These are phyloP conservation scores for Epithemia pelagica DNA, from an alignment of 108 stramenopile genomes.

Conservation along the genomic window DNA sequence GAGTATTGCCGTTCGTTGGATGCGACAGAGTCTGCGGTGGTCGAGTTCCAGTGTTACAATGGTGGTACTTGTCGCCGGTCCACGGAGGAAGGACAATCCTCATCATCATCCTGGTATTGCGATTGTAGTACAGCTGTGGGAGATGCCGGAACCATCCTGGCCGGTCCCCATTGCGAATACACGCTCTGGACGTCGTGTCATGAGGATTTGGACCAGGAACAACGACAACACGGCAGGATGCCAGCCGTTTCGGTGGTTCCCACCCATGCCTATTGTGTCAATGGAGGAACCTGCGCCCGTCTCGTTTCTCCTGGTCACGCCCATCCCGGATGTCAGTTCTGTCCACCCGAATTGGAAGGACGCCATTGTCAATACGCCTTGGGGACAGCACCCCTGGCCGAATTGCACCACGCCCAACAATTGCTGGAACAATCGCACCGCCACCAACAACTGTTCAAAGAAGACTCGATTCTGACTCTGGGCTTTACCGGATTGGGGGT, in stretches of 20 bases:
- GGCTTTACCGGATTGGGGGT: neutral
- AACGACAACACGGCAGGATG: slow-evolving; percentile 4
- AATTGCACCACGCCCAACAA: neutral
- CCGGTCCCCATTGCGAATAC: slow-evolving; percentile 5
- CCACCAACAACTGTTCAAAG: neutral
- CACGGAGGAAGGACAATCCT: neutral
- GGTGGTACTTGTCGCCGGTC: neutral
- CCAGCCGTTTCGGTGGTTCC: too few species aligned
- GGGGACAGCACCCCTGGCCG: slow-evolving; percentile 6
- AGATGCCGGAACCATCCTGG: neutral
- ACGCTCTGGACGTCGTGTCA: neutral
- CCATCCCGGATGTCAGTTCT: neutral
- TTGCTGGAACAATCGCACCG: neutral
- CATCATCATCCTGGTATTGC: neutral
- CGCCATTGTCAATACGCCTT: slow-evolving; percentile 14
- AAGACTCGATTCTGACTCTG: neutral
- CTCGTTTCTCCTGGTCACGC: neutral
- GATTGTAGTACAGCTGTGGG: slow-evolving; percentile 1
- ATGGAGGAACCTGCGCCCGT: slow-evolving; percentile 4
- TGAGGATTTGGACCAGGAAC: too few species aligned
- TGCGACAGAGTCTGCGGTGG: neutral
- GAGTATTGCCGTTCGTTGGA: neutral
- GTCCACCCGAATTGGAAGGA: slow-evolving; percentile 5
- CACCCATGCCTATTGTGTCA: slow-evolving; percentile 9
- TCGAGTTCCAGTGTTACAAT: neutral